Percentiles rank a stretch among this genome's conserved stretches.
These are phyloP conservation scores for Alternaria novae-zelandiae DNA, from an alignment of 2,329 filamentous ascomycete genomes.

Conservation along the genomic window DNA sequence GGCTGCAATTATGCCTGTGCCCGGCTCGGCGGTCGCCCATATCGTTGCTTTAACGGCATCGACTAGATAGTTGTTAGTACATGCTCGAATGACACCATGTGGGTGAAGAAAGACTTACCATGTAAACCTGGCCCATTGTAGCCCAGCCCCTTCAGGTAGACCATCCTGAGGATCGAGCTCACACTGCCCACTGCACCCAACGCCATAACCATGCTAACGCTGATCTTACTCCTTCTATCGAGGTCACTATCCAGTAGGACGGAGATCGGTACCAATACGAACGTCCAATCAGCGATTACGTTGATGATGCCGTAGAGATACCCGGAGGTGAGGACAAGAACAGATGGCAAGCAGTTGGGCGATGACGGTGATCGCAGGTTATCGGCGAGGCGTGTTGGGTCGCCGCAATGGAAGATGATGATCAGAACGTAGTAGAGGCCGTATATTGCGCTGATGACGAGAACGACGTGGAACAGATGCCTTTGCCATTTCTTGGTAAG, in stretches of 20 bases:
- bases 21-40: slow-evolving; percentile 59
- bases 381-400: slow-evolving; percentile 33
- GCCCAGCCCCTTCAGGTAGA: slow-evolving; percentile 36
- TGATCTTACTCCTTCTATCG: slow-evolving; percentile 54
- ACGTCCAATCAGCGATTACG: slow-evolving; percentile 44
- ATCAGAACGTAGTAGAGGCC: slow-evolving; percentile 40
- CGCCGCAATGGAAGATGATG: slow-evolving; percentile 39
- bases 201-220: slow-evolving; percentile 53
- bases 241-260: slow-evolving; percentile 51
- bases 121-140: slow-evolving; percentile 13
- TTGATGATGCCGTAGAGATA: slow-evolving; percentile 44
- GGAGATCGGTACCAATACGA: slow-evolving; percentile 43
- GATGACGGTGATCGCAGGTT: slow-evolving; percentile 16
- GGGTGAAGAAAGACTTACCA: slow-evolving; percentile 8
- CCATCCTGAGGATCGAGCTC: slow-evolving; percentile 41
- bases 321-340: slow-evolving; percentile 31
- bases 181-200: slow-evolving; percentile 50
- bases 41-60: slow-evolving; percentile 49
- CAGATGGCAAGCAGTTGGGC: slow-evolving; percentile 30
- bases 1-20: slow-evolving; percentile 58
- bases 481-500: slow-evolving; percentile 43
- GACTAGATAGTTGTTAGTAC: slow-evolving; percentile 22
- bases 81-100: not conserved
- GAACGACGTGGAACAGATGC: slow-evolving; percentile 2
- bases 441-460: slow-evolving; percentile 13